Percentiles rank a stretch among this genome's conserved stretches.
phyloP scores from a whole-genome alignment of 768 basidiomycete species.

The Suillus fuscotomentosus region DNA sequence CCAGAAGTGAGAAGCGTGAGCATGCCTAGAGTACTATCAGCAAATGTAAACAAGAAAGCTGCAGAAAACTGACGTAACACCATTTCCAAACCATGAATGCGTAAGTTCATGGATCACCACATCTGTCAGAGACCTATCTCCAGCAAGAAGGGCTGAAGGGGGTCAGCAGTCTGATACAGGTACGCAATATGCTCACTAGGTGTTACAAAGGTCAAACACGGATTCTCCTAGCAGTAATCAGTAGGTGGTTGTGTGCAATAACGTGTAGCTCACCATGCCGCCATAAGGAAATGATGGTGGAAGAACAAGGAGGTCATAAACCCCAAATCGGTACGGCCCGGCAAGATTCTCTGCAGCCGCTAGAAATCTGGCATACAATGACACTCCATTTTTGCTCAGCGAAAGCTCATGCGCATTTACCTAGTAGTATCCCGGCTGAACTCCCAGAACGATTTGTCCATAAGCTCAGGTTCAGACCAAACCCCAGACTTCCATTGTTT shows the following conservation, averaged over 20 bases:
- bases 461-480: conserved; percentile 58
- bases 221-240: conserved; percentile 42
- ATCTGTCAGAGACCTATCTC: conserved; percentile 55
- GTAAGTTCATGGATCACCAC: conserved; percentile 53
- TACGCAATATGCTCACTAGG: conserved; percentile 35
- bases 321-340: conserved; percentile 51
- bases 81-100: conserved; percentile 58
- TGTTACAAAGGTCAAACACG: conserved; percentile 52
- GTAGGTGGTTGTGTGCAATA: background rate
- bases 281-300: conserved; percentile 62
- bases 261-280: conserved; percentile 36
- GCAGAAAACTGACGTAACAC: conserved; percentile 37
- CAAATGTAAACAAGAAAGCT: background rate
- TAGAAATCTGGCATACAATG: conserved; percentile 38
- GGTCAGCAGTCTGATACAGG: background rate
- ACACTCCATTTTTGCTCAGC: background rate
- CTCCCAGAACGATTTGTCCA: conserved; percentile 54
- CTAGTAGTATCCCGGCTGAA: conserved; percentile 53
- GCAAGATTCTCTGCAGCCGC: conserved; percentile 46
- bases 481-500: conserved; percentile 50
- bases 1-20: conserved; percentile 45
- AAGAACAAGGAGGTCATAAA: conserved; percentile 57
- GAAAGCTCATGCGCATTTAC: conserved; percentile 23
- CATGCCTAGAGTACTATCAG: conserved; percentile 27
- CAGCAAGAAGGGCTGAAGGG: conserved; percentile 46